Evolutionary conservation across 1,139 yeast genomes (phyloP), one percentile per base, ranked within the genome.

Genomic region (Scheffersomyces parashehatae): DNA sequence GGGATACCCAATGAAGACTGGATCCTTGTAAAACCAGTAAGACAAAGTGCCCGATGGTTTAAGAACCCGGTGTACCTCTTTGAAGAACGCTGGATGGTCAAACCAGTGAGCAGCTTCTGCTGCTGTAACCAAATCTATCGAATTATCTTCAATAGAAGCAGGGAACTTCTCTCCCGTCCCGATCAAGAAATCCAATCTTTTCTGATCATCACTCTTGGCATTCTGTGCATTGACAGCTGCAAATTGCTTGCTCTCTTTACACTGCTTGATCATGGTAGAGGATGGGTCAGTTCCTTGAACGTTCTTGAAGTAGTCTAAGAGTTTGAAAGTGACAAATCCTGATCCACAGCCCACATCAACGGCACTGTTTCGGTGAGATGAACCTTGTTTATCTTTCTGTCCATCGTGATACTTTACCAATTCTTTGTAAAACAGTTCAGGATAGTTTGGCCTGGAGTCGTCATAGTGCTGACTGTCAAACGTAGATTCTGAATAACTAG

Each of bases 91-190:
- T 0, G 66, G 70, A 47, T 79, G 79, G 33, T 83, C 73, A 43
- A 88, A 77, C 96, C 96, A 88, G 60, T 88, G 96, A 11, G 79
- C 78, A 39, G 90, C 85, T 59, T 88, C 90, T 0, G 90, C 95
- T 7, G 83, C 83, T 1, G 88, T 77, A n/a, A 87, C 67, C 51
- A 86, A 52, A 56, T 85, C 91, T 9, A 81, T 73, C 0, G 77
- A 64, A 7, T 55, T 51, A 3, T 65, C 59, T 2, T 49, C 46
- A 1, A 70, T 56, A 3, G 55, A 48, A 0, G 52, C 31, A 3
- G 57, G 52, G 2, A 50, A 36, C 12, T 42, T 37, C 55, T 53
- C 57, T 1, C 51, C 57, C 0, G 52, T 44, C 1, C 52, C 51
- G 13, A 28, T 29, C 16, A 32, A 11, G 20, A 37, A 51, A 10